Conservation (phyloP, 1,139 yeast genomes). For the Magnusiomyces suaveolens region DNA sequence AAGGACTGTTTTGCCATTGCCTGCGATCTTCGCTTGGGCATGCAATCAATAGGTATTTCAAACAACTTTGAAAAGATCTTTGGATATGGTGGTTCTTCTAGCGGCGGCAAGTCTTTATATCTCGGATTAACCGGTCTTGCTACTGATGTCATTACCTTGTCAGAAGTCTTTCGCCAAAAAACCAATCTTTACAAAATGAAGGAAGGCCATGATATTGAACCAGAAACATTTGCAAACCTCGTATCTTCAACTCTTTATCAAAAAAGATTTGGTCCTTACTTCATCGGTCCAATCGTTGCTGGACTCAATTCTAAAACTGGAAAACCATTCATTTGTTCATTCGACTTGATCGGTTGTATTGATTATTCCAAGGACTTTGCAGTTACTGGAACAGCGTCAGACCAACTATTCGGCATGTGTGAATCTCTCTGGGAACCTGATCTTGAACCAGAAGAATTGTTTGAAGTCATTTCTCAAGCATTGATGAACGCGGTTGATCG, state of each 20-base stretch:
- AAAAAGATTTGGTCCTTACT: constrained; percentile 88
- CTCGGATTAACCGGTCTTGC: constrained; percentile 94
- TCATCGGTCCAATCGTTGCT: constrained; percentile 93
- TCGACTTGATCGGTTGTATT: constrained; percentile 93
- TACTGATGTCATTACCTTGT: constrained; percentile 77
- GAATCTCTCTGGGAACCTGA: constrained; percentile 93
- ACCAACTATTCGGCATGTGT: constrained; percentile 97
- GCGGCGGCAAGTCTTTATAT: no score
- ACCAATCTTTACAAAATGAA: constrained; percentile 81
- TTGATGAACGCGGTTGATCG: constrained; percentile 91
- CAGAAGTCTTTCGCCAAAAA: constrained; percentile 72
- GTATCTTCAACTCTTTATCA: constrained; percentile 86
- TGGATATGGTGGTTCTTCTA: constrained; percentile 68
- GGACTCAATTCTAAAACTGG: constrained; percentile 76
- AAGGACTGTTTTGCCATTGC: constrained; percentile 98
- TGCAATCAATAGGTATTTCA: constrained; percentile 84
- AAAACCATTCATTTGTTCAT: constrained; percentile 88
- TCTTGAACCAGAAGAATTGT: constrained; percentile 87
- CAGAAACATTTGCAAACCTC: constrained; percentile 84
- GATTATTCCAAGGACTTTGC: constrained; percentile 92
- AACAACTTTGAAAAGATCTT: constrained; percentile 90
- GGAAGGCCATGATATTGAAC: constrained; percentile 89
- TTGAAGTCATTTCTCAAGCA: constrained; percentile 93
- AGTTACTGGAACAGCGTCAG: constrained; percentile 94
- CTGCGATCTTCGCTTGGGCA: constrained; percentile 86